Evolutionary conservation across 345 rosid genomes (phyloP).

Genomic region (Turritis glabra): DNA sequence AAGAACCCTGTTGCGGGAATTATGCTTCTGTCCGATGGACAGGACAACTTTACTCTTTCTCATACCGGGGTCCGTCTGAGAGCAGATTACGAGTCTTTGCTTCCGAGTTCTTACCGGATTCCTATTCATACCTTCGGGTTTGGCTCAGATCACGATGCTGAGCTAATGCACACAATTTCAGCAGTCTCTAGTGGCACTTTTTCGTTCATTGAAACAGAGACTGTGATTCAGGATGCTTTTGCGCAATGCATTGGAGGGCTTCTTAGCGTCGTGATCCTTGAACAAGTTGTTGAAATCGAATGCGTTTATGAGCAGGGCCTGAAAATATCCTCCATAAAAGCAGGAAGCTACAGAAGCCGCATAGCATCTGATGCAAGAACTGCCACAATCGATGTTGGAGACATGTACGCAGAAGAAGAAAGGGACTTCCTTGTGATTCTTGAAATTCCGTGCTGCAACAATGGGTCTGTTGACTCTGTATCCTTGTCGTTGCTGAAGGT

Average conservation of each 20-base stretch:
- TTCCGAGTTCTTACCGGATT: constrained; percentile 51
- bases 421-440: constrained; percentile 78
- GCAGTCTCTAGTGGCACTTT: constrained; percentile 83
- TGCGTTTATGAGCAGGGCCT: constrained; percentile 48
- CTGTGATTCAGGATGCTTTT: constrained; percentile 88
- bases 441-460: constrained; percentile 51
- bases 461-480: constrained; percentile 42
- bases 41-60: constrained; percentile 63
- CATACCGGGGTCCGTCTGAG: constrained; percentile 33
- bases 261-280: constrained; percentile 83
- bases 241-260: constrained; percentile 99
- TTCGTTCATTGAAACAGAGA: constrained; percentile 87
- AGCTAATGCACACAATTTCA: constrained; percentile 81
- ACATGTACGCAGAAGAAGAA: constrained; percentile 96
- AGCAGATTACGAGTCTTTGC: constrained; percentile 58
- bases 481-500: constrained; percentile 72
- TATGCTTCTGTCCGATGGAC: constrained; percentile 89
- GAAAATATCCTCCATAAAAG: constrained; percentile 58
- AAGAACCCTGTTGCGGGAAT: constrained; percentile 81
- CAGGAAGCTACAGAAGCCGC: constrained; percentile 73
- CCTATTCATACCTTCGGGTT: constrained; percentile 94
- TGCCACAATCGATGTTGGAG: constrained; percentile 71
- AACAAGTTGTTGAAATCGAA: constrained; percentile 57
- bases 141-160: constrained; percentile 89
- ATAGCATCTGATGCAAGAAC: constrained; percentile 47